Evolutionary conservation across 331 rosid species (phyloP).

Genomic region (Quercus lobata): DNA sequence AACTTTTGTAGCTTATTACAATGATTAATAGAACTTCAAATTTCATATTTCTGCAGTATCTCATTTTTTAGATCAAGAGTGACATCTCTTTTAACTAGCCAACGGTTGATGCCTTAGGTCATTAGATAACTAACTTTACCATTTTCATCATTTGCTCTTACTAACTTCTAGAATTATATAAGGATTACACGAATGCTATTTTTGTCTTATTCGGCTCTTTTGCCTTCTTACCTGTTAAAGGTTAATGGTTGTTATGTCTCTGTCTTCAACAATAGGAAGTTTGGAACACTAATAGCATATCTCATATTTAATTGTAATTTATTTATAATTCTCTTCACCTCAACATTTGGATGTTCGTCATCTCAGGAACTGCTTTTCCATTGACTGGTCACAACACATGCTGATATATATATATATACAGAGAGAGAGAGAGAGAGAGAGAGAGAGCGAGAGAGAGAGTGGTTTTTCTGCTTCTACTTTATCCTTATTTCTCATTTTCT

Average conservation of each 20-base stretch:
- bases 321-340: background rate
- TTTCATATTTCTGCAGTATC: background rate
- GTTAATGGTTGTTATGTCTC: background rate
- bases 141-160: background rate
- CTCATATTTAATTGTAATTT: background rate
- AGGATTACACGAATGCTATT: background rate
- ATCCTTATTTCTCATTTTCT: background rate
- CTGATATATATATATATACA: rapidly evolving
- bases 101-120: background rate
- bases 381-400: background rate
- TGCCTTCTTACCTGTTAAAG: background rate
- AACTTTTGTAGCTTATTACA: background rate
- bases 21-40: background rate
- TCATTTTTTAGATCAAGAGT: background rate
- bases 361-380: background rate
- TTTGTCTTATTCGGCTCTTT: background rate
- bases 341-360: background rate
- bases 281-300: background rate
- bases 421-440: background rate
- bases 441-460: background rate
- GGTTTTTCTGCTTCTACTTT: background rate
- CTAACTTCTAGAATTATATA: background rate
- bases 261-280: background rate
- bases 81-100: background rate
- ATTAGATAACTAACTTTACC: background rate